Base-by-base conservation (phyloP, 257 asterid genomes). In the Coffea canephora region DNA sequence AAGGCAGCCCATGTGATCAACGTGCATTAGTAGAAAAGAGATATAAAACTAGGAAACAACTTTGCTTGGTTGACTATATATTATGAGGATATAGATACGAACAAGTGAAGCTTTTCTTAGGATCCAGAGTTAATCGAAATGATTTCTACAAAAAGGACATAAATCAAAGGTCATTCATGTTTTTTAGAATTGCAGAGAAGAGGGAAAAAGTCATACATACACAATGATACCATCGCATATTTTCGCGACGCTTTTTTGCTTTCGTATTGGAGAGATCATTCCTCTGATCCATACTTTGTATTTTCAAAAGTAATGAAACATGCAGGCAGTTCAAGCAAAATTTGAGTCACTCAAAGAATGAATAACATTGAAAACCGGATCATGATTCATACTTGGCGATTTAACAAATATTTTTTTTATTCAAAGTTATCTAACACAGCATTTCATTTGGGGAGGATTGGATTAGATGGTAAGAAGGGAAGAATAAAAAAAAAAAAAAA, bases 1-100 rank as follows among this genome's bases (percentile, higher is more conserved):
- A 66, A 65, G 21, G 54, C n/a, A 0, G 59, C 41, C 75, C 75
- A 68, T 77, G 69, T 68, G 67, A 50, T 77, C 57, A 68, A 68
- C 52, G 57, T 77, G 81, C 57, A 77, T 50, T 52, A 4, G 13
- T 52, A 36, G 9, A 36, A 39, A 68, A 7, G 4, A 57, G 36
- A 76, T 69, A 62, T 23, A 50, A 77, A 69, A 77, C 3, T 49
- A 48, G 9, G 27, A 25, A 23, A 13, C 76, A 72, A 19, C 77
- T 73, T 31, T 73, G 46, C 27, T 50, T 27, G 65, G 43, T 50
- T 25, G 77, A 31, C 25, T n/a, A 39, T 39, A 3, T 39, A 43
- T 70, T 39, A 21, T 9, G 41, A 41, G 15, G 25, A 70, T 25
- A 39, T 6, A 16, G 41, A 25, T 14, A 50, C 6, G 27, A 11